These are phyloP conservation scores for Parmelia sp. DNA, from an alignment of 495 filamentous ascomycete species.

Conservation along the genomic window DNA sequence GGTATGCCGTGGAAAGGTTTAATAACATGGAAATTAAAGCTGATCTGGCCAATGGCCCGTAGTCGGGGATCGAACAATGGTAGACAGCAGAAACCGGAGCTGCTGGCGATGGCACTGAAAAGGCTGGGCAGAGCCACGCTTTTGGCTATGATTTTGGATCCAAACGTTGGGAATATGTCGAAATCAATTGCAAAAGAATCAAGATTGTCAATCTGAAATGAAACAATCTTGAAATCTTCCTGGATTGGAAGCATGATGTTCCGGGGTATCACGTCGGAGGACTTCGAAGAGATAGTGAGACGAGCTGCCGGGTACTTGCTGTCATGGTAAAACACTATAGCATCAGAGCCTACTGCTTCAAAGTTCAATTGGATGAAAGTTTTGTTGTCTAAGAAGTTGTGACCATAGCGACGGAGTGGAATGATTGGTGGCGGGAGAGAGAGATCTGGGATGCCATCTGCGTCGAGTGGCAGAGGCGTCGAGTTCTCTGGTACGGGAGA, in stretches of 20 bases:
- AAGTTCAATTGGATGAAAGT: slow-evolving; percentile 89
- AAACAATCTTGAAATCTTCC: slow-evolving; percentile 84
- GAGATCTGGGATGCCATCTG: slow-evolving; percentile 85
- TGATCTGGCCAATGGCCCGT: slow-evolving; percentile 89
- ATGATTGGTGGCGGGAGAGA: slow-evolving; percentile 94
- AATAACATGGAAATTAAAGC: slow-evolving; percentile 90
- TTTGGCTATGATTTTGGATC: slow-evolving; percentile 93
- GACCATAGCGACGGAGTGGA: slow-evolving; percentile 85
- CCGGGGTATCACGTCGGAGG: slow-evolving; percentile 90
- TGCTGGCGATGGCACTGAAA: slow-evolving; percentile 66
- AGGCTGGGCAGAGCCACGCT: slow-evolving; percentile 82
- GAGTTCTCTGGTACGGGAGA: slow-evolving; percentile 44
- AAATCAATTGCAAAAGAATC: slow-evolving; percentile 93
- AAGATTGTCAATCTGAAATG: slow-evolving; percentile 91
- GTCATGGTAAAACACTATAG: slow-evolving; percentile 86
- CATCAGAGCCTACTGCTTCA: slow-evolving; percentile 59
- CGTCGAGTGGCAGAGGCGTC: slow-evolving; percentile 62
- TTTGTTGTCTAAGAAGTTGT: slow-evolving; percentile 97
- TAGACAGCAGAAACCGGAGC: slow-evolving; percentile 73
- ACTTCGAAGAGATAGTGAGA: slow-evolving; percentile 91
- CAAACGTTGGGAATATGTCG: slow-evolving; percentile 95
- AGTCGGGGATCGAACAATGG: slow-evolving; percentile 89
- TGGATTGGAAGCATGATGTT: slow-evolving; percentile 93
- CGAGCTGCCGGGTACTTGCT: slow-evolving; percentile 93
- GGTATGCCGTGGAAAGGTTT: slow-evolving; percentile 93